Evolutionary conservation across 139 green algal genomes (phyloP).

Genomic region (Tetradesmus obliquus): DNA sequence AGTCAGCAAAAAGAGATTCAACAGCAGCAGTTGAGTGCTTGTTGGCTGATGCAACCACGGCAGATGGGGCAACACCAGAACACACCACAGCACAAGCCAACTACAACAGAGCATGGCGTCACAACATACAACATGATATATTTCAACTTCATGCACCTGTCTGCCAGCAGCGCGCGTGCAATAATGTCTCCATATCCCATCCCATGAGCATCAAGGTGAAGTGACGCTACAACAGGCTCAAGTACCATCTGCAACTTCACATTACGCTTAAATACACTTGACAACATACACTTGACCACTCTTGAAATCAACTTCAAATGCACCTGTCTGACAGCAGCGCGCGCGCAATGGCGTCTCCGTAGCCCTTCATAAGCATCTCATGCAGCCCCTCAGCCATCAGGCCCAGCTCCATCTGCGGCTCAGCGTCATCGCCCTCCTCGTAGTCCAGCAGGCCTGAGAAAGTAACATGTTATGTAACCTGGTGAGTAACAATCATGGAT

Average conservation of each 20-base stretch:
- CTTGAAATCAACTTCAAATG: too few species aligned
- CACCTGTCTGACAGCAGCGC: constrained; percentile 53
- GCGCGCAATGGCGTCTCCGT: constrained; percentile 48
- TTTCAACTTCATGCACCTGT: constrained; percentile 30
- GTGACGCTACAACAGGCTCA: too few species aligned
- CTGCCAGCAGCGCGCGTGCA: constrained; percentile 32
- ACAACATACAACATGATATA: too few species aligned
- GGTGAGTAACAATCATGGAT: constrained; percentile 54
- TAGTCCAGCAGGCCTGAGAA: constrained; percentile 85
- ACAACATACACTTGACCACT: too few species aligned
- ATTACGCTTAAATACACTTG: too few species aligned
- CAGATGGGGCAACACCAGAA: too few species aligned
- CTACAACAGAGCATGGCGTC: too few species aligned
- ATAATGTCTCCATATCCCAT: constrained; percentile 56
- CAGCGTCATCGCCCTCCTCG: constrained; percentile 68
- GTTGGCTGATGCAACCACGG: too few species aligned
- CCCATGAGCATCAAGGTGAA: too few species aligned
- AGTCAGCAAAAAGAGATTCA: background rate
- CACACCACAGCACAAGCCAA: too few species aligned
- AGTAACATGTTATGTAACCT: constrained; percentile 35
- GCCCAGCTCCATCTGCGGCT: constrained; percentile 80
- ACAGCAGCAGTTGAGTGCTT: too few species aligned
- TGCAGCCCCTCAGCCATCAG: constrained; percentile 81
- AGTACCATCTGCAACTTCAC: too few species aligned
- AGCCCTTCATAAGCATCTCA: constrained; percentile 73